phyloP scores from a whole-genome alignment of 495 filamentous ascomycete species.

The Achaetomiella virescens region DNA sequence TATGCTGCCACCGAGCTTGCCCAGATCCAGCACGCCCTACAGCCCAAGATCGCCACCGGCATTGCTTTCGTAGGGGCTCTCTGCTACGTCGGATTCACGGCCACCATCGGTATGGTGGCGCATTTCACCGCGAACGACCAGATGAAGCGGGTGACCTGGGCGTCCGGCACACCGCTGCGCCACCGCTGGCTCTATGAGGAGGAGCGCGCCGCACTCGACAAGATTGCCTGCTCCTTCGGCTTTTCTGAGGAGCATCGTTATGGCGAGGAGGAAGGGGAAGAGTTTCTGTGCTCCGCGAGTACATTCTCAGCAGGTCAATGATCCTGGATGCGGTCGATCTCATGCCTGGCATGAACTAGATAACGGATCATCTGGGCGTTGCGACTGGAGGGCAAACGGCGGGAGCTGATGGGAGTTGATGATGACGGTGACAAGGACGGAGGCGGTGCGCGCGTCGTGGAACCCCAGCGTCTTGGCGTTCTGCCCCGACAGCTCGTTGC shows the following conservation, averaged over 20 bases:
- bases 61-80: conserved; percentile 74
- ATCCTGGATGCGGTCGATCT: conserved; percentile 77
- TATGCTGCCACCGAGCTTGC: conserved; percentile 56
- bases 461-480: conserved; percentile 16
- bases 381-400: neutral
- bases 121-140: conserved; percentile 85
- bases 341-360: conserved; percentile 81
- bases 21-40: conserved; percentile 61
- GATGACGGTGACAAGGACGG: conserved; percentile 8
- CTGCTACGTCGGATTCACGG: conserved; percentile 73
- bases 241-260: conserved; percentile 72
- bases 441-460: conserved; percentile 8
- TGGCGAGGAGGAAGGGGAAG: conserved; percentile 85
- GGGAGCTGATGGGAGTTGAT: conserved; percentile 34
- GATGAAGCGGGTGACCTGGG: conserved; percentile 89
- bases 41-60: conserved; percentile 60
- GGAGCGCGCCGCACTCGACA: conserved; percentile 83
- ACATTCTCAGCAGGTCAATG: conserved; percentile 75
- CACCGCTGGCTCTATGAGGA: conserved; percentile 90
- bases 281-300: conserved; percentile 83
- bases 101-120: conserved; percentile 74
- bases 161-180: conserved; percentile 67
- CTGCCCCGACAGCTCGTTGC: conserved; percentile 1
- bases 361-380: neutral
- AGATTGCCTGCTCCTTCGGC: conserved; percentile 79